These are phyloP conservation scores for Neurospora terricola DNA, from an alignment of 495 filamentous ascomycete genomes.

Conservation along the genomic window DNA sequence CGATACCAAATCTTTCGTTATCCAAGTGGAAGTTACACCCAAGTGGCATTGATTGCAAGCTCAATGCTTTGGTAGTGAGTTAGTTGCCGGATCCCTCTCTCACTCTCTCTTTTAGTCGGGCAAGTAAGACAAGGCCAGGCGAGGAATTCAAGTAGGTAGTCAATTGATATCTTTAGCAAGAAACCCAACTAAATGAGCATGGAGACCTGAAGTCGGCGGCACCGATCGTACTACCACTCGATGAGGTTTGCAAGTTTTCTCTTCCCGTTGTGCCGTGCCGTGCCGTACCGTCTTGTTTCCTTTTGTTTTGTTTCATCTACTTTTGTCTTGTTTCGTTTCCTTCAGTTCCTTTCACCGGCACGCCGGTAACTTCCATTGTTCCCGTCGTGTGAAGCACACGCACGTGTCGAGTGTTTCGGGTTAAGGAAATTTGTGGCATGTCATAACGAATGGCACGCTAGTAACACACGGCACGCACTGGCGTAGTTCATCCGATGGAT, in stretches of 20 bases:
- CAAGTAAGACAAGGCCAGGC: too few relatives aligned
- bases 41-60: background rate
- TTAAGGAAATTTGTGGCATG: background rate
- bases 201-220: background rate
- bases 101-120: too few relatives aligned
- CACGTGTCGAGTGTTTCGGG: background rate
- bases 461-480: background rate
- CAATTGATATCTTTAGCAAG: background rate
- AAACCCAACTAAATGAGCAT: background rate
- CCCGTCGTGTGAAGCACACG: background rate
- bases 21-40: background rate
- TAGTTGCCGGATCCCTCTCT: too few relatives aligned
- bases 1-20: too few relatives aligned
- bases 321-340: background rate
- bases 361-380: background rate
- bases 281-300: background rate
- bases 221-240: background rate
- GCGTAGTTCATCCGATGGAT: background rate
- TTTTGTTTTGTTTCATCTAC: background rate
- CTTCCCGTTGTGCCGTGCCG: background rate
- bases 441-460: background rate
- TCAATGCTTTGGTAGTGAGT: background rate
- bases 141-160: background rate
- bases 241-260: background rate
- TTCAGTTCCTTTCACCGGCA: background rate